These are phyloP conservation scores for Leptoxyphium fumago DNA, from an alignment of 2,329 filamentous ascomycete species.

Conservation along the genomic window DNA sequence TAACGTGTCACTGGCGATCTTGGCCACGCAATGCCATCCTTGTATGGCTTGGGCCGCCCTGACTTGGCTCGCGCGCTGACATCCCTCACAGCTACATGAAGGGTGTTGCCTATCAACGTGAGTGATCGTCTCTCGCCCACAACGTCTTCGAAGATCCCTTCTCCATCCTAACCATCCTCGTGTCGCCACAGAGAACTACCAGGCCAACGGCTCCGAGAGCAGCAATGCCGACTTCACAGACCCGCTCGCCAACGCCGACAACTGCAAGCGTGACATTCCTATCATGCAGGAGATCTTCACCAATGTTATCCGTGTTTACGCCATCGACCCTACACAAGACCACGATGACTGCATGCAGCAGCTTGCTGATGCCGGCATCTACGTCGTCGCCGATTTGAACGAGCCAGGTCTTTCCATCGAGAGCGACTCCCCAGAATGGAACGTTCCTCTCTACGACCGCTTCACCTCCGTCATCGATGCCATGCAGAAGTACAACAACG, in stretches of 20 bases:
- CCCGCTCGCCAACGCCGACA: slow-evolving; percentile 55
- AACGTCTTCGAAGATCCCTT: too few species aligned
- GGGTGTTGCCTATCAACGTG: not conserved
- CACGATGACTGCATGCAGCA: slow-evolving; percentile 78
- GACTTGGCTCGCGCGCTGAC: too few species aligned
- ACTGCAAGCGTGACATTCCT: slow-evolving; percentile 65
- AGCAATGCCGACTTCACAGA: slow-evolving; percentile 38
- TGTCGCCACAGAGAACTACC: slow-evolving; percentile 22
- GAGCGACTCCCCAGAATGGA: slow-evolving; percentile 65
- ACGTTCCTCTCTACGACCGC: slow-evolving; percentile 68
- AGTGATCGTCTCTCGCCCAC: not conserved
- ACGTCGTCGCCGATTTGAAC: slow-evolving; percentile 84
- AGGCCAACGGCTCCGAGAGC: slow-evolving; percentile 40
- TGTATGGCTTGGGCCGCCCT: too few species aligned
- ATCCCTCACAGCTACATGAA: not conserved
- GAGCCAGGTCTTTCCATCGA: slow-evolving; percentile 82
- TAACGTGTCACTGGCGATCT: not conserved
- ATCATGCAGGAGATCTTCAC: slow-evolving; percentile 74
- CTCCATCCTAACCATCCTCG: too few species aligned
- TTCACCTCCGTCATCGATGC: slow-evolving; percentile 79
- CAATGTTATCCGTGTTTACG: slow-evolving; percentile 88
- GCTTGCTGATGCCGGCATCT: slow-evolving; percentile 73
- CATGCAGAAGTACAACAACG: slow-evolving; percentile 74
- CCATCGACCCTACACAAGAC: slow-evolving; percentile 67
- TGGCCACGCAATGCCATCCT: not conserved